Evolutionary conservation across 2,329 filamentous ascomycete species (phyloP), one percentile per base, ranked within the genome.

Genomic region (Ramichloridium luteum): DNA sequence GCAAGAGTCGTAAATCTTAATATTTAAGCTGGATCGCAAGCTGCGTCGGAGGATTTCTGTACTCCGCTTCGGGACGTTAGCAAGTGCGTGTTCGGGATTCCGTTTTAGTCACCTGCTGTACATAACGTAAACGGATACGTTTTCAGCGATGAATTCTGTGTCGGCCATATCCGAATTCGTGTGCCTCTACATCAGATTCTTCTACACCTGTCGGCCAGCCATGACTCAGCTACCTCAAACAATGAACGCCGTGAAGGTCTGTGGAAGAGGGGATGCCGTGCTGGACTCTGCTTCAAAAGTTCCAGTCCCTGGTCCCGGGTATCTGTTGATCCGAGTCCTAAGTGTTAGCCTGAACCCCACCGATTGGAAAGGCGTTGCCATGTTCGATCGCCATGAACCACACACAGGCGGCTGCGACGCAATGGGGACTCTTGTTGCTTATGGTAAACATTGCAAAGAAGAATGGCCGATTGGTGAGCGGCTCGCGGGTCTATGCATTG

Each of bases 401-500:
- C 48, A 56, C 4, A 51, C 65, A 3, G 44, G 59, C 3, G 70
- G 70, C 15, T 69, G 63, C 38, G 70, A 74, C 46, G 71, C 62
- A 37, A 55, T 68, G 4, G 69, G 70, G 12, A 51, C 60, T 1
- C 64, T 73, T 3, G 60, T 66, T 18, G 58, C 57, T 9, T 53
- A 70, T 10, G 68, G 69, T n/a, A 48, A 53, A 6, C 47, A 51
- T 2, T 66, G 70, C 3, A 62, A 53, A 6, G 59, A 59, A 28
- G 5, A 41, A 1, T 62, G 65, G 36, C 59, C 62, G 31, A 41
- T 48, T 11, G 69, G 70, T 10, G 68, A 72, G 39, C 55, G 62
- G 4, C 50, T 73, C 18, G 58, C 56, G 16, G 68, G 68, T 0
- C 61, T 64, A 27, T 51, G 53, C 4, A 64, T 66, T 39, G 68